These are phyloP conservation scores for Gilbertella persicaria DNA, from an alignment of 371 early-diverging fungal species.

Conservation along the genomic window DNA sequence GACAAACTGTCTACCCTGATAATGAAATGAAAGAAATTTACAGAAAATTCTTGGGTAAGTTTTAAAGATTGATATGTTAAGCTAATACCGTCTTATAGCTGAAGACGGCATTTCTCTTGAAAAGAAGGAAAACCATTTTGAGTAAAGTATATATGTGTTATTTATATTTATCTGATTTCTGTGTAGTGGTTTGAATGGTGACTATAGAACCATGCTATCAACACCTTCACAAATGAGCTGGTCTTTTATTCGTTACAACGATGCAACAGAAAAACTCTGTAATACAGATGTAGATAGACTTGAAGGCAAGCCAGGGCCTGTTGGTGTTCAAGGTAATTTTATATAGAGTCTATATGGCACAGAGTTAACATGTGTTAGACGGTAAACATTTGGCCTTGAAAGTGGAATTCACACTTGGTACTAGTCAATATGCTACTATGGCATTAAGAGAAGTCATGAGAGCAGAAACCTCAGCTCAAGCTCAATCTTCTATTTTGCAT, in stretches of 20 bases:
- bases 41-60: conserved; percentile 63
- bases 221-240: conserved; percentile 47
- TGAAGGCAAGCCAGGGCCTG: conserved; percentile 51
- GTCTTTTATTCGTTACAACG: conserved; percentile 62
- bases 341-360: not conserved
- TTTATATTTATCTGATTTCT: conserved; percentile 2
- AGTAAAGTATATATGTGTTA: conserved; percentile 27
- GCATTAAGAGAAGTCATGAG: conserved; percentile 91
- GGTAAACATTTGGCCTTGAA: conserved; percentile 77
- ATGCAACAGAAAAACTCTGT: conserved; percentile 60
- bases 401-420: conserved; percentile 74
- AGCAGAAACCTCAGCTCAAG: conserved; percentile 67
- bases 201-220: conserved; percentile 75
- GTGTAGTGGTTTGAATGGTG: conserved; percentile 69
- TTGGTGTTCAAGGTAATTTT: conserved; percentile 28
- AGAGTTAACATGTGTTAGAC: conserved; percentile 23
- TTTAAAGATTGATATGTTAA: not conserved
- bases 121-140: conserved; percentile 46
- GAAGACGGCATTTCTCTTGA: conserved; percentile 28
- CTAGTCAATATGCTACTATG: conserved; percentile 97
- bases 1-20: conserved; percentile 74
- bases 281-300: conserved; percentile 74
- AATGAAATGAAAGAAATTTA: conserved; percentile 74
- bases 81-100: conserved; percentile 6
- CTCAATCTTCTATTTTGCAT: conserved; percentile 32